Evolutionary conservation across 352 stramenopile species (phyloP), one percentile per base, ranked within the genome.

Genomic region (Phytophthora cajani): DNA sequence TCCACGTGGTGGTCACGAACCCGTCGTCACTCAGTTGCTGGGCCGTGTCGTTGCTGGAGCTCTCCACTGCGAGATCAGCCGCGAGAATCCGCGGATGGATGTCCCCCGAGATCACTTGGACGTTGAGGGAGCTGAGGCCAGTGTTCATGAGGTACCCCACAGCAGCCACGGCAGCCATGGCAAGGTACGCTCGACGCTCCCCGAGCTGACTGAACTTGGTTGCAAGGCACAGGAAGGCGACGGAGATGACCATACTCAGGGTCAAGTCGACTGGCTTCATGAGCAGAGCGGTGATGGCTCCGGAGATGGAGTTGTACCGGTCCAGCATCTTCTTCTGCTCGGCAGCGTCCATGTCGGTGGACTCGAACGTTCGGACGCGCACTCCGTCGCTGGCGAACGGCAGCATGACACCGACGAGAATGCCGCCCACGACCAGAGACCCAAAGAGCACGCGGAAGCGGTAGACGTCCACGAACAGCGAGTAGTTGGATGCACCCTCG

Each of bases 101-200:
- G 7, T 64, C 33, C 23, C 63, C 63, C 14, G 46, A 44, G 27
- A 25, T 12, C 32, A 64, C 55, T 58, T 69, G 63, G 32, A 69
- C 47, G n/a, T 69, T 69, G 25, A 69, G 63, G 1, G 63, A 58
- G 16, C 54, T 69, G 14, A 69, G 64, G 3, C 62, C 63, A 5
- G 63, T 69, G 33, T 69, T 69, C 54, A 69, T 69, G 32, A 70
- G 23, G 16, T 65, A 70, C 2, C 63, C 55, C 9, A 65, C 44
- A n/a, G 57, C 32, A 1, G 54, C 63, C 49, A 70, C 54, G 7
- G 38, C 46, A 6, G 6, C 55, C 55, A 54, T 70, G 1, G 58
- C 44, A 6, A 51, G 5, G 55, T 56, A 59, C 16, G n/a, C 23
- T 10, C 55, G 54, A n/a, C 30, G 63, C n/a, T 69, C 52, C 3